Evolutionary conservation across 2,329 filamentous ascomycete genomes (phyloP).

Genomic region (Neonectria punicea): DNA sequence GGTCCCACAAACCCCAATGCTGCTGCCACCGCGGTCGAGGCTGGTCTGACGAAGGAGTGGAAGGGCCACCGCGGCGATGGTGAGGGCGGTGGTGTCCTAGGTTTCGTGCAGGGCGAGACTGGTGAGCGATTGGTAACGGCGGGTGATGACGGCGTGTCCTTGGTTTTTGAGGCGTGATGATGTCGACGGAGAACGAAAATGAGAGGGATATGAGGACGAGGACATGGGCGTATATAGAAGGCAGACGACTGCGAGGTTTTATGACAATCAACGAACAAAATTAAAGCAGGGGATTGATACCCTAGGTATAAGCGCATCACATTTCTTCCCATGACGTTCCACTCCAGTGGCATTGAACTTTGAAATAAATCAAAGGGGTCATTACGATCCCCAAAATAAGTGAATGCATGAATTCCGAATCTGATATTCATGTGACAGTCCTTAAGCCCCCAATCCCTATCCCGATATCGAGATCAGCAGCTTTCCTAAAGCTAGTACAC

Average conservation of each 20-base stretch:
- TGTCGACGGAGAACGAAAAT: constrained; percentile 9
- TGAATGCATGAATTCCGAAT: too few relatives aligned
- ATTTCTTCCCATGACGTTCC: neutral
- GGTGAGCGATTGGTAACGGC: constrained; percentile 85
- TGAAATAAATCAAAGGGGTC: neutral
- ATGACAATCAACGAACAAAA: constrained; percentile 40
- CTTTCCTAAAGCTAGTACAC: neutral
- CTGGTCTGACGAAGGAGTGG: constrained; percentile 86
- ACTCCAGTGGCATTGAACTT: neutral
- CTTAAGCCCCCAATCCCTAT: neutral
- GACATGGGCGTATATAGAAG: constrained; percentile 29
- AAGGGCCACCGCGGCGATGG: constrained; percentile 86
- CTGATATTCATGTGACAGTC: neutral
- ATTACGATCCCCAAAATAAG: neutral
- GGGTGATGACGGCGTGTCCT: constrained; percentile 81
- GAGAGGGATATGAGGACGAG: constrained; percentile 16
- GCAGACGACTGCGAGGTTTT: constrained; percentile 29
- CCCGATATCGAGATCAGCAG: neutral
- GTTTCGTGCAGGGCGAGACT: constrained; percentile 84
- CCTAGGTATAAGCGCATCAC: constrained; percentile 13
- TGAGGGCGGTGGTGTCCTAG: constrained; percentile 88
- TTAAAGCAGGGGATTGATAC: constrained; percentile 40
- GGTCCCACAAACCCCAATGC: constrained; percentile 45
- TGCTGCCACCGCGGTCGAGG: constrained; percentile 54
- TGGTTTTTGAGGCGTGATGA: constrained; percentile 71